Conservation (phyloP, 192 early-diverging fungal species). For the Jimgerdemannia flammicorona region DNA sequence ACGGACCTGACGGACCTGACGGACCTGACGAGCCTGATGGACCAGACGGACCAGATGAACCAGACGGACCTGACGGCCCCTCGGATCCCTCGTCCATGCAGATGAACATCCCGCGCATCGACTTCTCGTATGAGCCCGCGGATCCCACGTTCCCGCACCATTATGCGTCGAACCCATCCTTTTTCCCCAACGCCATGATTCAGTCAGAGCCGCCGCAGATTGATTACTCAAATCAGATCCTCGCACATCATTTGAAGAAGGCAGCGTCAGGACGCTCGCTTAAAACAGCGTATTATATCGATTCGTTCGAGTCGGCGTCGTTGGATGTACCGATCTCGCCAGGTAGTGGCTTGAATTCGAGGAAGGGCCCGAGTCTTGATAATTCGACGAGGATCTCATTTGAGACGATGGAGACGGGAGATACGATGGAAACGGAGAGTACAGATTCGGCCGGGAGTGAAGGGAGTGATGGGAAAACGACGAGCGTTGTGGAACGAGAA, state of each 20-base stretch:
- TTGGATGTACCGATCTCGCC: not conserved
- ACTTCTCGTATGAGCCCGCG: not conserved
- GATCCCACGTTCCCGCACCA: not conserved
- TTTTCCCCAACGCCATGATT: not conserved
- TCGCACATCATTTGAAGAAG: not conserved
- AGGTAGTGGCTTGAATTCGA: not conserved
- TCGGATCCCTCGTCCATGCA: not conserved
- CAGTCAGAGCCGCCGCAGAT: not conserved
- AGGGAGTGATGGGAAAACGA: no score
- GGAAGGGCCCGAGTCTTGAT: not conserved
- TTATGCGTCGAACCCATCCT: not conserved
- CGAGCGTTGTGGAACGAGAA: no score
- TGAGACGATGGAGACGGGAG: not conserved
- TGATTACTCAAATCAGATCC: not conserved
- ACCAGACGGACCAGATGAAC: not conserved
- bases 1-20: not conserved
- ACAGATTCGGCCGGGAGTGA: not conserved
- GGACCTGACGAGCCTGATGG: not conserved
- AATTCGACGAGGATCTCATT: not conserved
- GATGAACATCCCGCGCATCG: not conserved
- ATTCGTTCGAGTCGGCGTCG: not conserved
- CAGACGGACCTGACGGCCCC: not conserved
- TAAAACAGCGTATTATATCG: not conserved
- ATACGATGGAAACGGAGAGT: not conserved
- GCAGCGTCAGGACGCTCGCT: not conserved